A percentile compares a stretch with the other conserved stretches of the same genome.
phyloP scores from a whole-genome alignment of 225 moss, liverwort and hornwort species.

The Pseudoscleropodium purum region DNA sequence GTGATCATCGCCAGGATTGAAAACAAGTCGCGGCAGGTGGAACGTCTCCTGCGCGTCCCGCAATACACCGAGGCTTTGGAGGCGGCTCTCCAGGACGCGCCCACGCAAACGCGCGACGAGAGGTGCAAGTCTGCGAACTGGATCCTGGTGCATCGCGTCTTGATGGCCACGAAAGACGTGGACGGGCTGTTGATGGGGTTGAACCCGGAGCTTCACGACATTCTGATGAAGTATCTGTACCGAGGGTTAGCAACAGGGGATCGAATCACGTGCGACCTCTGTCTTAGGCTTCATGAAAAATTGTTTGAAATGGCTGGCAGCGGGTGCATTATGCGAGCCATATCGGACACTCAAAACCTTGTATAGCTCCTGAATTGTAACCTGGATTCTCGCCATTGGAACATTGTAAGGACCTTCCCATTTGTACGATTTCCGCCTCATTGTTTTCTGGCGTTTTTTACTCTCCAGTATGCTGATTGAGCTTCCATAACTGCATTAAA shows the following conservation, averaged over 20 bases:
- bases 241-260: conserved; percentile 94
- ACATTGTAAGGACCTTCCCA: not conserved
- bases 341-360: not conserved
- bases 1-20: conserved; percentile 84
- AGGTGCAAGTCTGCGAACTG: conserved; percentile 96
- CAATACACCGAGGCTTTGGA: conserved; percentile 82
- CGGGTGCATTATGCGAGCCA: not conserved
- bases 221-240: conserved; percentile 95
- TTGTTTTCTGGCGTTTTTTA: not conserved
- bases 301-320: conserved; percentile 58
- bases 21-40: conserved; percentile 88
- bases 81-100: conserved; percentile 68
- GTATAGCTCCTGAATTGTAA: not conserved
- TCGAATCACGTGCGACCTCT: conserved; percentile 82
- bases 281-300: conserved; percentile 79
- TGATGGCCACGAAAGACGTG: conserved; percentile 92
- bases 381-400: not conserved
- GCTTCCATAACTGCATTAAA: not conserved
- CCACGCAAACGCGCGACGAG: conserved; percentile 85
- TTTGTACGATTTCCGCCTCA: not conserved
- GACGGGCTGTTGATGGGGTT: conserved; percentile 65
- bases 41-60: conserved; percentile 63
- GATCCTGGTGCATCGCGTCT: conserved; percentile 83
- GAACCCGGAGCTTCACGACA: conserved; percentile 73
- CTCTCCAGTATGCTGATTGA: not conserved